Evolutionary conservation across 2,329 filamentous ascomycete species (phyloP).

Genomic region (Penicillium sp.): DNA sequence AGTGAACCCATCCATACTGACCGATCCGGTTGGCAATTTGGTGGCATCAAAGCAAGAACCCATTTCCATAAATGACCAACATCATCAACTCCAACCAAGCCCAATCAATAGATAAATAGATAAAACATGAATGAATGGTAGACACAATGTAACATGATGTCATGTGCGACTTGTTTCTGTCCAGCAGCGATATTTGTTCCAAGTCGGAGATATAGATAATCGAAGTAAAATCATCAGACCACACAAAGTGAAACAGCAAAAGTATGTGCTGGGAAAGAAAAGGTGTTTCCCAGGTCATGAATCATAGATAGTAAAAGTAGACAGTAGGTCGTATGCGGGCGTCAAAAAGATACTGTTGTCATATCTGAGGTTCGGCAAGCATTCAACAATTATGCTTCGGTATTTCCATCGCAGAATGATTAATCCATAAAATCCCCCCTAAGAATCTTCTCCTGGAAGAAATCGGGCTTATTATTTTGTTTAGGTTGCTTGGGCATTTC

Average conservation of each 20-base stretch:
- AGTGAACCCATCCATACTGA: not conserved
- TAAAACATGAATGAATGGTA: not conserved
- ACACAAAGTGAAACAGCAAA: not conserved
- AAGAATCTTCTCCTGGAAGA: constrained; percentile 94
- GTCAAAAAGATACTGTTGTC: not conserved
- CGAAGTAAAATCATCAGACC: not conserved
- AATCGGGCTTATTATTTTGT: constrained; percentile 81
- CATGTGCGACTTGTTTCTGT: constrained; percentile 2
- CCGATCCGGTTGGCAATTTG: constrained; percentile 5
- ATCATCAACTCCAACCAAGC: constrained; percentile 7
- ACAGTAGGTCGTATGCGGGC: not conserved
- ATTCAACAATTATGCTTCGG: not conserved
- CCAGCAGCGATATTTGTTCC: not conserved
- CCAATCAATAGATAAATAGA: not conserved
- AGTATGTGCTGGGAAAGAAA: not conserved
- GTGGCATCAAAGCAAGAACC: not conserved
- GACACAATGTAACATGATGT: not conserved
- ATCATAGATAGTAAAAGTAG: not conserved
- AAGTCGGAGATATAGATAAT: not conserved
- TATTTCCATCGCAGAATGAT: constrained; percentile 6
- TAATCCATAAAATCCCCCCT: constrained; percentile 99
- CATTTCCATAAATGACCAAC: not conserved
- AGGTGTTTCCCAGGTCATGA: not conserved
- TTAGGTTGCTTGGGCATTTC: constrained; percentile 53
- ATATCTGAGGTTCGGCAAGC: not conserved